These are phyloP conservation scores for Trichoderma arundinaceum DNA, from an alignment of 2,329 filamentous ascomycete genomes.

Conservation along the genomic window DNA sequence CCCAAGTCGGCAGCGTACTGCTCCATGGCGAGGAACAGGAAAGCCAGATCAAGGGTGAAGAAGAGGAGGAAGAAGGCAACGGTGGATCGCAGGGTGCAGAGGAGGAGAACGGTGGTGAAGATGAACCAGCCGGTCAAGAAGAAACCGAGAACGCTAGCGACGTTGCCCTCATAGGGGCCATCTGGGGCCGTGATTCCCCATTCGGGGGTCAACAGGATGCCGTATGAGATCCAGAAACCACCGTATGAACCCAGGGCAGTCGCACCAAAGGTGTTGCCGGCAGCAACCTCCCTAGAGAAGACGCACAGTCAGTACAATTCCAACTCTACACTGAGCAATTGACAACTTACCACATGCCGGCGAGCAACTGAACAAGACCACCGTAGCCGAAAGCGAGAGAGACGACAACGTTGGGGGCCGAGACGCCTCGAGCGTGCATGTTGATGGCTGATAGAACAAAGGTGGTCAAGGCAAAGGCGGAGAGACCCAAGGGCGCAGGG, in stretches of 20 bases:
- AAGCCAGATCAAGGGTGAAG: slow-evolving; percentile 76
- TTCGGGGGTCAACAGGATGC: slow-evolving; percentile 70
- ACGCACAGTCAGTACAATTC: slow-evolving; percentile 29
- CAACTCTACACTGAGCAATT: not conserved
- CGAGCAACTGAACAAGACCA: slow-evolving; percentile 76
- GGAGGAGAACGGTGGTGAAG: slow-evolving; percentile 75
- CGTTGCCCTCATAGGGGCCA: slow-evolving; percentile 54
- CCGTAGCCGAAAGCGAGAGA: slow-evolving; percentile 75
- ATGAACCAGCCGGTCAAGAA: slow-evolving; percentile 84
- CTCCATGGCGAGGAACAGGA: slow-evolving; percentile 71
- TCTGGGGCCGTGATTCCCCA: slow-evolving; percentile 62
- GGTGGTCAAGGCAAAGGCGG: slow-evolving; percentile 81
- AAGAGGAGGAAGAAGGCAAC: slow-evolving; percentile 80
- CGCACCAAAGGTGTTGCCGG: slow-evolving; percentile 87
- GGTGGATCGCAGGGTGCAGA: slow-evolving; percentile 78
- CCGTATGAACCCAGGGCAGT: slow-evolving; percentile 82
- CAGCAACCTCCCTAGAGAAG: slow-evolving; percentile 75
- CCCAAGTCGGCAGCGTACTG: slow-evolving; percentile 64
- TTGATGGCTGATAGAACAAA: slow-evolving; percentile 80
- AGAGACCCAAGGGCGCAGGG: slow-evolving; percentile 77
- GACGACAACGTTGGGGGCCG: slow-evolving; percentile 68
- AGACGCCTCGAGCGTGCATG: slow-evolving; percentile 66
- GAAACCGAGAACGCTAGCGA: slow-evolving; percentile 68
- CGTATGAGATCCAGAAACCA: slow-evolving; percentile 82
- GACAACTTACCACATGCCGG: slow-evolving; percentile 77